A percentile compares a stretch with the other conserved stretches of the same genome.
Conservation (phyloP, 768 basidiomycete species). For the Gloeopeniophorella convolvens region DNA sequence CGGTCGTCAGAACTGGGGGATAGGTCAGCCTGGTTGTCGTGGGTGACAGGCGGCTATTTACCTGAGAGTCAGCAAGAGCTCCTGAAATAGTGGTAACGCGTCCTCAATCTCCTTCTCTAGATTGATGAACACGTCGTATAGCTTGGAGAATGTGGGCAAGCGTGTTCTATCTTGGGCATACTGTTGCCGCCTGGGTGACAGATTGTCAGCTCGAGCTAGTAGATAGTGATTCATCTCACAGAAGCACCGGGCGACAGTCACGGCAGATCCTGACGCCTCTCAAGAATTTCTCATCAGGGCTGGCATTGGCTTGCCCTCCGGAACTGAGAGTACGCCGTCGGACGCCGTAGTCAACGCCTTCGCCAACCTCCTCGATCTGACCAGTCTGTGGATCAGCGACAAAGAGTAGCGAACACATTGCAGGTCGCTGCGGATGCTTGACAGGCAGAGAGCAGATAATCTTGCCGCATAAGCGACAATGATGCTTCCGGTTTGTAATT, state of each 20-base stretch:
- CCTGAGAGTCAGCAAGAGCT: conserved; percentile 68
- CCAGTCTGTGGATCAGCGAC: conserved; percentile 77
- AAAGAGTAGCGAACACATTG: conserved; percentile 73
- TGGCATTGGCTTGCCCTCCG: conserved; percentile 28
- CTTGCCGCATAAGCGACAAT: conserved; percentile 89
- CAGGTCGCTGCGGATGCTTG: conserved; percentile 60
- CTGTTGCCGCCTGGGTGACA: conserved; percentile 59
- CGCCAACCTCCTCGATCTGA: conserved; percentile 76
- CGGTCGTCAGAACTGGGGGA: conserved; percentile 37
- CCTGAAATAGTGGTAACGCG: conserved; percentile 81
- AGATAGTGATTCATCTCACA: conserved; percentile 44
- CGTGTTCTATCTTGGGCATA: conserved; percentile 50
- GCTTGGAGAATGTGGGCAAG: conserved; percentile 2
- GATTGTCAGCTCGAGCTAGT: neutral
- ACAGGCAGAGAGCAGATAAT: conserved; percentile 87
- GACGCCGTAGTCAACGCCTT: conserved; percentile 81
- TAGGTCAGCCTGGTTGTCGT: conserved; percentile 26
- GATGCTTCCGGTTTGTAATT: conserved; percentile 90
- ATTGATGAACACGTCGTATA: conserved; percentile 51
- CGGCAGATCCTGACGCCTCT: conserved; percentile 86
- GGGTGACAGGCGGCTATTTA: conserved; percentile 27
- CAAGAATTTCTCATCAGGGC: conserved; percentile 76
- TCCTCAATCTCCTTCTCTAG: conserved; percentile 91
- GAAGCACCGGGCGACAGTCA: conserved; percentile 70
- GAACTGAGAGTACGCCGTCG: conserved; percentile 37